Evolutionary conservation across 1,284 basidiomycete species (phyloP), one percentile per base, ranked within the genome.

Genomic region (Cutaneotrichosporon sp.): DNA sequence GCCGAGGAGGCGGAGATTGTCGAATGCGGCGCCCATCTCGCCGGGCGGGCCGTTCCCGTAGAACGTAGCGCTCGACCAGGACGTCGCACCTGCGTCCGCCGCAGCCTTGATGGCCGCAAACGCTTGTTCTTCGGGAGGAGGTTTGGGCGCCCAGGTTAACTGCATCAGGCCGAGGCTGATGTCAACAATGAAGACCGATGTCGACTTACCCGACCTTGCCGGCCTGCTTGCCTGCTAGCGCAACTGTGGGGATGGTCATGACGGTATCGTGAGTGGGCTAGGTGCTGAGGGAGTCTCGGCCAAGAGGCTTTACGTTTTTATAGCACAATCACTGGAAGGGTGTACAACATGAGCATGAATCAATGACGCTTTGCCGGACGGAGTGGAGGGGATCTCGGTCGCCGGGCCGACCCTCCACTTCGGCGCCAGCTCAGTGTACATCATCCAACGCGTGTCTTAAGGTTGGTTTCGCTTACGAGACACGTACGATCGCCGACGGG

Each of bases 51-150:
- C 58, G 33, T 59, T 52, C 10, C 74, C 74, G 53, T 75, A 75
- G 59, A 75, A 74, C 8, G 63, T 60, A 16, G 68, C 71, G n/a
- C 61, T 61, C 49, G 77, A 77, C 71, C 74, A 74, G 19, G 75
- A 67, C 11, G 64, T 84, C 35, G 77, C 71, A 0, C 80, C 78
- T 24, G 82, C 79, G 37, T 86, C 75, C 11, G 80, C 80, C 3
- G 83, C 80, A 2, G 72, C 67, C 64, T 81, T 84, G 76, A 87
- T 83, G 5, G 81, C 75, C 33, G 78, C 79, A 55, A 86, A 85
- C 10, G 79, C 79, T 17, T 79, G 73, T 48, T 82, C 79, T 41
- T 86, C 82, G 0, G 80, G 66, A 3, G 77, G 70, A 11, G 75
- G 77, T 22, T 60, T 64, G 16, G 78, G 73, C 34, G 58, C 77